Percentiles rank a stretch among this genome's conserved stretches.
These are phyloP conservation scores for Dendryphion nanum DNA, from an alignment of 2,329 filamentous ascomycete species.

Conservation along the genomic window DNA sequence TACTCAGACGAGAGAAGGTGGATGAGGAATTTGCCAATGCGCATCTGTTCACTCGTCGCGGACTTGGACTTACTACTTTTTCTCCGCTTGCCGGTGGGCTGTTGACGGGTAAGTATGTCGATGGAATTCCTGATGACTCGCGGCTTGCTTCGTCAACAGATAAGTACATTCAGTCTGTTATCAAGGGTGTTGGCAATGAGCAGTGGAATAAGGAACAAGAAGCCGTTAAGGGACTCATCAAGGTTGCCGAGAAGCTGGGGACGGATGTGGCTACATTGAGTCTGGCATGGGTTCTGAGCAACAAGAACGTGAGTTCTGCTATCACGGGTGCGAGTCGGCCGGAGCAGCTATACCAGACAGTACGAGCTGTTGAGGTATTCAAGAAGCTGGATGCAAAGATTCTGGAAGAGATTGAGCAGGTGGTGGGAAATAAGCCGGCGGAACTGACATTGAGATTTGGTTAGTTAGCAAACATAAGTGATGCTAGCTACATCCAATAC, in stretches of 20 bases:
- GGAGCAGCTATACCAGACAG: conserved; percentile 35
- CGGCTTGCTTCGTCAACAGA: conserved; percentile 57
- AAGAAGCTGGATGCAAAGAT: conserved; percentile 44
- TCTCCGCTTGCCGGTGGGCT: conserved; percentile 56
- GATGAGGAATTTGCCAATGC: conserved; percentile 58
- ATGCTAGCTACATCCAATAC: too few species aligned
- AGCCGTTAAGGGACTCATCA: conserved; percentile 50
- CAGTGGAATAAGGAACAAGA: conserved; percentile 57
- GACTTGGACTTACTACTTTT: conserved; percentile 57
- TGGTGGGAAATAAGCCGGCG: conserved; percentile 33
- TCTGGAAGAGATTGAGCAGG: conserved; percentile 43
- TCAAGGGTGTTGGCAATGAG: conserved; percentile 46
- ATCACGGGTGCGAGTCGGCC: conserved; percentile 30
- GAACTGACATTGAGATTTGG: conserved; percentile 24
- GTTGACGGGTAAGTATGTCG: conserved; percentile 62
- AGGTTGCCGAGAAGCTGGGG: conserved; percentile 63
- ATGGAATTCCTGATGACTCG: conserved; percentile 58
- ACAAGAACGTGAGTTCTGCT: conserved; percentile 26
- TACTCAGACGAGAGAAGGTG: conserved; percentile 57
- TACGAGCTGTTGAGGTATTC: conserved; percentile 45
- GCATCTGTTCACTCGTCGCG: conserved; percentile 52
- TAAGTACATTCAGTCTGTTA: conserved; percentile 49
- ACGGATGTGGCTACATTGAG: conserved; percentile 50
- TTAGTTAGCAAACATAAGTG: conserved; percentile 8
- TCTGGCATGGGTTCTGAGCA: conserved; percentile 38